Conservation (phyloP, 2,329 filamentous ascomycete genomes). For the Plenodomus lindquistii region DNA sequence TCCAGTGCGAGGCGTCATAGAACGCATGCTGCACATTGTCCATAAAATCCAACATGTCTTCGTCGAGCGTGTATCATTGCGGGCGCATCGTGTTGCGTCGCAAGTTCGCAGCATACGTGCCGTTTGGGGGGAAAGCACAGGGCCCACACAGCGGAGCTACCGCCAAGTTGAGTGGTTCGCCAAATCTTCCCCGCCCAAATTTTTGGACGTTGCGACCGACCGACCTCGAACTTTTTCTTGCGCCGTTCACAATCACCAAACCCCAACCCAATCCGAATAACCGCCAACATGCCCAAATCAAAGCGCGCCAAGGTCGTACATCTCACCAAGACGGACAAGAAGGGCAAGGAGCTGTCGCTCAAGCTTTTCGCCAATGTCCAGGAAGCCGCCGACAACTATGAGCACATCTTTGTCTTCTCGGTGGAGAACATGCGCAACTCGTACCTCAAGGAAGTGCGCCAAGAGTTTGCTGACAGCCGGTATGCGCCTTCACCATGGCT, state of each 20-base stretch:
- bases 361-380: constrained; percentile 88
- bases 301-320: constrained; percentile 89
- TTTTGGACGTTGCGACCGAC: constrained; percentile 22
- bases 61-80: constrained; percentile 30
- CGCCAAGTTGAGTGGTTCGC: constrained; percentile 35
- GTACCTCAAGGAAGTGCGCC: constrained; percentile 87
- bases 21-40: constrained; percentile 94
- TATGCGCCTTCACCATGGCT: constrained; percentile 48
- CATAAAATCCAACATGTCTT: constrained; percentile 91
- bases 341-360: constrained; percentile 86
- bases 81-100: constrained; percentile 2
- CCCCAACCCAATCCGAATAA: constrained; percentile 15
- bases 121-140: constrained; percentile 6
- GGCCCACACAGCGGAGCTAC: constrained; percentile 13
- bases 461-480: constrained; percentile 83
- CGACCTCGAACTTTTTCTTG: constrained; percentile 31
- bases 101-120: constrained; percentile 2
- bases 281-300: constrained; percentile 83
- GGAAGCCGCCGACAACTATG: constrained; percentile 80
- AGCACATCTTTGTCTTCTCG: constrained; percentile 89
- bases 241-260: constrained; percentile 13
- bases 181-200: constrained; percentile 37
- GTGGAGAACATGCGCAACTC: constrained; percentile 99
- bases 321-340: constrained; percentile 89
- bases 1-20: constrained; percentile 84